Evolutionary conservation across 257 asterid species (phyloP).

Genomic region (Misopates orontium): DNA sequence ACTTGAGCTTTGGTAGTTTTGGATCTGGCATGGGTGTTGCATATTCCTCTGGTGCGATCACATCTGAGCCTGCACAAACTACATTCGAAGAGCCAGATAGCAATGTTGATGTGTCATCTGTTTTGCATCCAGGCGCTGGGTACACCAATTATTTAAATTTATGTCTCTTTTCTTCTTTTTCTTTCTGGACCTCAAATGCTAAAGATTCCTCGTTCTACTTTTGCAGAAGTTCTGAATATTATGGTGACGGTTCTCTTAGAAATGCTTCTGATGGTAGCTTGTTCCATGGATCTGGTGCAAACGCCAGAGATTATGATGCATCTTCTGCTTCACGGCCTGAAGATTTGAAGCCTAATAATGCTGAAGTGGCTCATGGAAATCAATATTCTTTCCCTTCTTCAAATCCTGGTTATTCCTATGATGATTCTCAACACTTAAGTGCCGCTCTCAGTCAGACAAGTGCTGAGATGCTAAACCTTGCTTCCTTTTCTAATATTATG

Average conservation of each 20-base stretch:
- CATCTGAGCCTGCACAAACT: slow-evolving; percentile 54
- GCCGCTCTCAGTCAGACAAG: slow-evolving; percentile 38
- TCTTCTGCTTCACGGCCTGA: slow-evolving; percentile 67
- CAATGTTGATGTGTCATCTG: slow-evolving; percentile 54
- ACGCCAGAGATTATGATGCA: slow-evolving; percentile 56
- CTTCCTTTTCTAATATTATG: slow-evolving; percentile 47
- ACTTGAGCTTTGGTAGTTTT: slow-evolving; percentile 95
- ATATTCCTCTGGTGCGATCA: slow-evolving; percentile 46
- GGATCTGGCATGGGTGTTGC: slow-evolving; percentile 53
- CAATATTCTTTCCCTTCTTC: slow-evolving; percentile 69
- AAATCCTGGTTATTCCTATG: slow-evolving; percentile 52
- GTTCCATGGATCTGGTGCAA: slow-evolving; percentile 59
- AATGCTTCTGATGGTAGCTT: slow-evolving; percentile 69
- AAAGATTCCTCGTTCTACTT: slow-evolving; percentile 11
- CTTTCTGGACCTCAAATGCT: neutral
- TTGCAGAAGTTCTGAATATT: slow-evolving; percentile 77
- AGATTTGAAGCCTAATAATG: slow-evolving; percentile 62
- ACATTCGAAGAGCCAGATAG: slow-evolving; percentile 56
- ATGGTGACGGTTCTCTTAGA: slow-evolving; percentile 66
- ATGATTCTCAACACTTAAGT: slow-evolving; percentile 42
- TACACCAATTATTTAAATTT: slow-evolving; percentile 23
- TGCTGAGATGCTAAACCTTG: slow-evolving; percentile 49
- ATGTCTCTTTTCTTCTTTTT: neutral
- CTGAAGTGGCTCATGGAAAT: slow-evolving; percentile 62
- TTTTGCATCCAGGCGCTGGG: slow-evolving; percentile 62